A percentile compares a stretch with the other conserved stretches of the same genome.
These are phyloP conservation scores for Trichoderma polysporum DNA, from an alignment of 2,329 filamentous ascomycete genomes.

Conservation along the genomic window DNA sequence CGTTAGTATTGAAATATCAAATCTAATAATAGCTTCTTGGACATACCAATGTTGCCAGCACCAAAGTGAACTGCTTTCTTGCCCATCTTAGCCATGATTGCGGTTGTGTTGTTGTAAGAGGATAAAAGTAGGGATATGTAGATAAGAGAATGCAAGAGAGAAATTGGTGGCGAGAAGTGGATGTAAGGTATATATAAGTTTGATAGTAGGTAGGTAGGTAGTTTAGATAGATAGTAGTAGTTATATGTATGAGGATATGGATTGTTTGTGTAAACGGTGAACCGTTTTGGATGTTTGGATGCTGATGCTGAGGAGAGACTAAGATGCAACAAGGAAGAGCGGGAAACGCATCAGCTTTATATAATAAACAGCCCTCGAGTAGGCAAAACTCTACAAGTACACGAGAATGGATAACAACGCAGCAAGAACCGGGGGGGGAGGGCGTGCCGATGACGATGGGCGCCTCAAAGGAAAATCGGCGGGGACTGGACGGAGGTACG, in stretches of 20 bases:
- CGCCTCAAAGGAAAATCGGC: slow-evolving; percentile 2
- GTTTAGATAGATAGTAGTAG: too few species aligned
- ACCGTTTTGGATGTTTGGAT: slow-evolving; percentile 4
- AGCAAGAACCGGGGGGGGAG: background rate
- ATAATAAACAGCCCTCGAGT: background rate
- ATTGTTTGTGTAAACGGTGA: background rate
- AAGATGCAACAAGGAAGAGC: background rate
- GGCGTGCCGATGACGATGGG: slow-evolving; percentile 19
- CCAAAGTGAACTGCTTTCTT: slow-evolving; percentile 83
- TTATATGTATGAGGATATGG: background rate
- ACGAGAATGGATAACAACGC: background rate
- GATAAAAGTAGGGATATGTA: background rate
- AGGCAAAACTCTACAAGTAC: background rate
- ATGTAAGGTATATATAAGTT: background rate
- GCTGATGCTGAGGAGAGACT: background rate
- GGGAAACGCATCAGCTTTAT: slow-evolving; percentile 7
- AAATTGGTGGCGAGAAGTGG: too few species aligned
- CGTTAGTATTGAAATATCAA: slow-evolving; percentile 18
- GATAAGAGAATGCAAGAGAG: background rate
- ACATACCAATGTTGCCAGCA: slow-evolving; percentile 75
- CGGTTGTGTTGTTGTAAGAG: slow-evolving; percentile 19
- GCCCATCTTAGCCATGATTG: slow-evolving; percentile 55
- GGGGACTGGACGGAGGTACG: background rate
- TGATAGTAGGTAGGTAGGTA: too few species aligned
- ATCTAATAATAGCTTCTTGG: background rate